A percentile compares a stretch with the other conserved stretches of the same genome.
phyloP scores from a whole-genome alignment of 371 early-diverging fungal genomes.

The Mucor irregularis region DNA sequence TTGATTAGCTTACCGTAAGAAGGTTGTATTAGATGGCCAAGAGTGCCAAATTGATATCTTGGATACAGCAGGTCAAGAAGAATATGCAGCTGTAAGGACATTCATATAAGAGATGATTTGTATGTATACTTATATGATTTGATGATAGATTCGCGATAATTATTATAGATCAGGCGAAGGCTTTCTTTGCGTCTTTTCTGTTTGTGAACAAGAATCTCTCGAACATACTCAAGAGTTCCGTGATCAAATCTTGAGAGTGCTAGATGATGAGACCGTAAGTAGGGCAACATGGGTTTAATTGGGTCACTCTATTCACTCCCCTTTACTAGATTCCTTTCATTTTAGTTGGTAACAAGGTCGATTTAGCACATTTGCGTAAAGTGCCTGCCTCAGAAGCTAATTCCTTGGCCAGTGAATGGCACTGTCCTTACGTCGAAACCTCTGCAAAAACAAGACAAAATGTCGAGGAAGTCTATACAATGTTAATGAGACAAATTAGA shows the following conservation, averaged over 20 bases:
- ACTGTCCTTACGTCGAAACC: constrained; percentile 83
- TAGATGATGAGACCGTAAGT: constrained; percentile 79
- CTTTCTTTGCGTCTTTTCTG: constrained; percentile 86
- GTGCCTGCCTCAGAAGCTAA: constrained; percentile 72
- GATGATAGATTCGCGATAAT: constrained; percentile 91
- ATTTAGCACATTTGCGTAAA: constrained; percentile 73
- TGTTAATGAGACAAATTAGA: constrained; percentile 77
- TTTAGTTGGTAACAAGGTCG: constrained; percentile 88
- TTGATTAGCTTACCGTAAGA: constrained; percentile 74
- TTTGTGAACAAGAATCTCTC: constrained; percentile 83
- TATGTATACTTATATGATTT: background rate
- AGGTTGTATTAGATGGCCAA: constrained; percentile 63
- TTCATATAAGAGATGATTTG: background rate
- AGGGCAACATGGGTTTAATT: background rate
- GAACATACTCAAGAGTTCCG: constrained; percentile 84
- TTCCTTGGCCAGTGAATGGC: constrained; percentile 76
- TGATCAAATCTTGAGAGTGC: constrained; percentile 86
- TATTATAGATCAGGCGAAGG: constrained; percentile 92
- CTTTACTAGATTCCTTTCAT: constrained; percentile 68
- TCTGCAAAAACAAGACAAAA: constrained; percentile 87
- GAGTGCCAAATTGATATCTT: constrained; percentile 91
- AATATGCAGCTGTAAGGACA: constrained; percentile 69
- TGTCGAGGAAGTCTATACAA: constrained; percentile 79
- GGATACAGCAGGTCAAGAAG: constrained; percentile 95
- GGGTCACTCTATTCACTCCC: background rate